Percentiles rank a stretch among this genome's conserved stretches.
Conservation (phyloP, 176 grass and related monocot species). For the Miscanthus lutarioriparius region DNA sequence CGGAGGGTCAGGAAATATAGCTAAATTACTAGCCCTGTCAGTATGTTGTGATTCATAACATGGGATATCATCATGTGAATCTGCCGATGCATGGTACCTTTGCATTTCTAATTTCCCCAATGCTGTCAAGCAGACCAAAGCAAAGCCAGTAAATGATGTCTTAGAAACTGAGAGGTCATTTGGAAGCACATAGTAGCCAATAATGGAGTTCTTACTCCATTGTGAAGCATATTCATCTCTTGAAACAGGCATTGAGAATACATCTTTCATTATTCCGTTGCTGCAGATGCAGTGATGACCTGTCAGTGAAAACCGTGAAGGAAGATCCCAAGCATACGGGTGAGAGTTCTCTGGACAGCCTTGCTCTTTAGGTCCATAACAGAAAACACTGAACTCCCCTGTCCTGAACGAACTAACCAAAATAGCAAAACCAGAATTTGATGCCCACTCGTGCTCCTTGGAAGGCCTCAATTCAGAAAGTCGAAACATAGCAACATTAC, state of each 20-base stretch:
- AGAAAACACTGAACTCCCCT: conserved; percentile 62
- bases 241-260: conserved; percentile 42
- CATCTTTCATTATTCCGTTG: conserved; percentile 46
- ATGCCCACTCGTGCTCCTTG: conserved; percentile 49
- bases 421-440: conserved; percentile 66
- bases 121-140: conserved; percentile 63
- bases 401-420: conserved; percentile 73
- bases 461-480: conserved; percentile 64
- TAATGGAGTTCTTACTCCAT: conserved; percentile 34
- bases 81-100: conserved; percentile 42
- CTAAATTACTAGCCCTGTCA: conserved; percentile 32
- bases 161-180: conserved; percentile 29
- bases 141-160: conserved; percentile 55
- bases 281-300: conserved; percentile 33
- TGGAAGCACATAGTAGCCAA: conserved; percentile 71
- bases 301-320: conserved; percentile 58
- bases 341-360: conserved; percentile 35
- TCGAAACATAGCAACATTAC: conserved; percentile 65
- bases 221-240: conserved; percentile 34
- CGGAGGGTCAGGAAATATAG: conserved; percentile 23
- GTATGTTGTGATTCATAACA: conserved; percentile 46
- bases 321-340: conserved; percentile 66
- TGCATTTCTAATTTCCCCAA: conserved; percentile 79
- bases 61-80: conserved; percentile 28
- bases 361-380: conserved; percentile 58